Percentiles rank a stretch among this genome's conserved stretches.
These are phyloP conservation scores for Leccinum variabile DNA, from an alignment of 1,284 basidiomycete genomes.

Conservation along the genomic window DNA sequence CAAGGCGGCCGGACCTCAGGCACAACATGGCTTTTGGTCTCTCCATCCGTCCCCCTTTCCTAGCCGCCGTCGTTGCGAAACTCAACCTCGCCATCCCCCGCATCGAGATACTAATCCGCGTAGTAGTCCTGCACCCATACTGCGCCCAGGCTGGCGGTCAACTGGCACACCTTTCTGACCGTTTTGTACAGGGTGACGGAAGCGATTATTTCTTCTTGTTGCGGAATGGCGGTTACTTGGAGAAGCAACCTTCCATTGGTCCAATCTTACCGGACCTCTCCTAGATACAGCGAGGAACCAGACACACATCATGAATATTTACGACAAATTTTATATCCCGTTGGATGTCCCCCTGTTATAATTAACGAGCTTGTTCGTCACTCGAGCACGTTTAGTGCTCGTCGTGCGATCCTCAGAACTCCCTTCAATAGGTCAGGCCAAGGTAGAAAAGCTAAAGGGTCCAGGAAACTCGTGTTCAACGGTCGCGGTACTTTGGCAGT, in stretches of 20 bases:
- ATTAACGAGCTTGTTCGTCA: no score
- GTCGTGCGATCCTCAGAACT: neutral
- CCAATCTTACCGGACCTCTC: conserved; percentile 23
- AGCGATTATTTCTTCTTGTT: conserved; percentile 14
- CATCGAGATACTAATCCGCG: no score
- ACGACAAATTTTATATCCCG: neutral
- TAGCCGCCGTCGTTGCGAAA: no score
- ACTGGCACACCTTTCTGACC: conserved; percentile 34
- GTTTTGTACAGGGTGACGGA: conserved; percentile 31
- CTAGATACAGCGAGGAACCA: neutral
- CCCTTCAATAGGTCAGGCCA: neutral
- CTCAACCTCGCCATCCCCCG: no score
- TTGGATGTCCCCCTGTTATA: neutral
- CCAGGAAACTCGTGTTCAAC: no score
- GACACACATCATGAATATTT: neutral
- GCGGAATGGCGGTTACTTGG: conserved; percentile 24
- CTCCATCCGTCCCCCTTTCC: no score
- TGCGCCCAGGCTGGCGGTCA: no score
- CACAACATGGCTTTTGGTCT: no score
- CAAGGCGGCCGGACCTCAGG: no score
- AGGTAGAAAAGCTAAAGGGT: neutral
- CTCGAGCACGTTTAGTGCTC: no score
- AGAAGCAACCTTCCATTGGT: conserved; percentile 21
- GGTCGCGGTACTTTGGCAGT: no score
- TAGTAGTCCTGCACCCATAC: no score